Evolutionary conservation across 345 rosid species (phyloP).

Genomic region (Linum usitatissimum): DNA sequence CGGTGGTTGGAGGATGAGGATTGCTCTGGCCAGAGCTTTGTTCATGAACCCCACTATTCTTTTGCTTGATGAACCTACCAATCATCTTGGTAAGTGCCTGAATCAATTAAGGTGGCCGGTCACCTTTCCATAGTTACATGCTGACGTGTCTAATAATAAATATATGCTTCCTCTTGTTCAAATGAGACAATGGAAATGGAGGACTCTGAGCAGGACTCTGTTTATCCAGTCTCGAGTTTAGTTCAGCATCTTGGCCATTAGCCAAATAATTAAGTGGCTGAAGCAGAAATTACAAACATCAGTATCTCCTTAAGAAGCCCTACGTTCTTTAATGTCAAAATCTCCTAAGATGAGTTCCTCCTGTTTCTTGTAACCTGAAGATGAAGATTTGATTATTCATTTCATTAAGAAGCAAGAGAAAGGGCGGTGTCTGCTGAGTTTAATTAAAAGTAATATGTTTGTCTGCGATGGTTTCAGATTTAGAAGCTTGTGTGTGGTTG

Average conservation of each 20-base stretch:
- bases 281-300: too few species aligned
- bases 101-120: too few species aligned
- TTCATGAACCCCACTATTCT: constrained; percentile 7
- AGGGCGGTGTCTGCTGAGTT: background rate
- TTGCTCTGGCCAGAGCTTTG: constrained; percentile 4
- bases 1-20: constrained; percentile 8
- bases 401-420: background rate
- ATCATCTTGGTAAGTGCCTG: constrained; percentile 5
- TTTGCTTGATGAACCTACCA: constrained; percentile 5
- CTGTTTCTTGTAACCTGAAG: background rate
- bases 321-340: too few species aligned
- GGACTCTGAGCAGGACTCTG: background rate
- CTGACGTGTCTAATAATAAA: too few species aligned
- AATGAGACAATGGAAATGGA: too few species aligned
- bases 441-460: background rate
- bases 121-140: too few species aligned
- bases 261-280: too few species aligned
- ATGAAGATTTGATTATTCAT: background rate
- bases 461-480: constrained; percentile 35
- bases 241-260: too few species aligned
- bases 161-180: too few species aligned
- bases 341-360: too few species aligned
- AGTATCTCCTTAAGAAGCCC: too few species aligned
- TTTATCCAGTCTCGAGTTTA: background rate
- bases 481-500: constrained; percentile 98